Evolutionary conservation across 2,329 filamentous ascomycete genomes (phyloP), one percentile per base, ranked within the genome.

Genomic region (Trichoderma breve): DNA sequence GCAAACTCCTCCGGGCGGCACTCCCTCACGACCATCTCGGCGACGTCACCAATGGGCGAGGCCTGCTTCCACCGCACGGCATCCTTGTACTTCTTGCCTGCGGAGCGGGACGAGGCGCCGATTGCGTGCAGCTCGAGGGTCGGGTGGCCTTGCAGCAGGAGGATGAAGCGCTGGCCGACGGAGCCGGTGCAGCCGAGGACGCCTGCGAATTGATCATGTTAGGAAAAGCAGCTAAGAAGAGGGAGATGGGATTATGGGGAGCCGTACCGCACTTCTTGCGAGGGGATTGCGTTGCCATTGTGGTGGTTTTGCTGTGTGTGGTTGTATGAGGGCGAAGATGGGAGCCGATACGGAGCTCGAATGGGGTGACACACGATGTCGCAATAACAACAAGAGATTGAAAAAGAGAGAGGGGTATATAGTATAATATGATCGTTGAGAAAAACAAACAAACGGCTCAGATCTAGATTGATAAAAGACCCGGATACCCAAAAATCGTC

Each of bases 241-340:
- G 18, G 6, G n/a, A 28, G 2, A 14, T 30, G 12, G 34, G 21
- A 14, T 15, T 9, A 28, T 36, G 21, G n/a, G 14, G 4, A 68
- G 63, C 80, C 86, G 72, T 84, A 88, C 86, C 87, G 83, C 86
- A 88, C 81, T 88, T 89, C 84, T 89, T 89, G 72, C 51, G 64
- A 58, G 83, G 82, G 62, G 87, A 85, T 74, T 87, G 51, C 24
- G 64, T 34, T 28, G 71, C 65, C 71, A 72, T 72, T 12, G 47
- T n/a, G 4, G n/a, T 12, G 9, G 3, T 43, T 39, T 43, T 51
- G 47, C 24, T n/a, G 62, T n/a, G 14, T n/a, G 26, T 14, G 64
- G 39, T 36, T 21, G 51, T 57, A 30, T 43, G 14, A 57, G 51
- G 32, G 32, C 4, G 21, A 28, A 28, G 43, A 53, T 64, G 26